phyloP scores from a whole-genome alignment of 192 early-diverging fungal genomes.

The Rhizophagus prolifer region DNA sequence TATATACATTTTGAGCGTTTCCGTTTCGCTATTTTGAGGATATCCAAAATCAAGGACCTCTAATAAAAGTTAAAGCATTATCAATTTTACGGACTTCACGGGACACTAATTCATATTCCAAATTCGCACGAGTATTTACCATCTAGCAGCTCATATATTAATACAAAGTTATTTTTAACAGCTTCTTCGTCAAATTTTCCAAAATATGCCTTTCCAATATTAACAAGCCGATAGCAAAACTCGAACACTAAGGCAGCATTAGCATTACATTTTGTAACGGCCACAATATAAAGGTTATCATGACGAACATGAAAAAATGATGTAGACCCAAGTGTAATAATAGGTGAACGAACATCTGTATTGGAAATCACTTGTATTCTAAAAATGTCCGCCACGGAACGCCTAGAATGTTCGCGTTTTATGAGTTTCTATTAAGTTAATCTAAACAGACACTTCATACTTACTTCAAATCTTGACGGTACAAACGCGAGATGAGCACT shows the following conservation, averaged over 20 bases:
- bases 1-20: conserved; percentile 83
- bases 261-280: conserved; percentile 73
- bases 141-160: conserved; percentile 85
- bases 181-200: conserved; percentile 80
- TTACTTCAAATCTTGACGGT: conserved; percentile 94
- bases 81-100: neutral
- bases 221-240: conserved; percentile 70
- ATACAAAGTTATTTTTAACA: conserved; percentile 84
- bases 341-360: conserved; percentile 83
- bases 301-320: conserved; percentile 96
- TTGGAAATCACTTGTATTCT: conserved; percentile 95
- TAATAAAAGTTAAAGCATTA: conserved; percentile 14
- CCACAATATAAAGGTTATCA: conserved; percentile 94
- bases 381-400: conserved; percentile 94
- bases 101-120: neutral
- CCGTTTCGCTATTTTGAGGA: conserved; percentile 82
- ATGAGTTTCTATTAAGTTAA: neutral
- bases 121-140: conserved; percentile 35
- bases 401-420: conserved; percentile 48
- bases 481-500: conserved; percentile 93
- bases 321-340: conserved; percentile 84
- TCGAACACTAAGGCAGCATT: conserved; percentile 83
- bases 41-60: conserved; percentile 88
- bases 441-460: neutral
- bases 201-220: conserved; percentile 77